These are phyloP conservation scores for Tilletia setariae DNA, from an alignment of 1,284 basidiomycete genomes.

Conservation along the genomic window DNA sequence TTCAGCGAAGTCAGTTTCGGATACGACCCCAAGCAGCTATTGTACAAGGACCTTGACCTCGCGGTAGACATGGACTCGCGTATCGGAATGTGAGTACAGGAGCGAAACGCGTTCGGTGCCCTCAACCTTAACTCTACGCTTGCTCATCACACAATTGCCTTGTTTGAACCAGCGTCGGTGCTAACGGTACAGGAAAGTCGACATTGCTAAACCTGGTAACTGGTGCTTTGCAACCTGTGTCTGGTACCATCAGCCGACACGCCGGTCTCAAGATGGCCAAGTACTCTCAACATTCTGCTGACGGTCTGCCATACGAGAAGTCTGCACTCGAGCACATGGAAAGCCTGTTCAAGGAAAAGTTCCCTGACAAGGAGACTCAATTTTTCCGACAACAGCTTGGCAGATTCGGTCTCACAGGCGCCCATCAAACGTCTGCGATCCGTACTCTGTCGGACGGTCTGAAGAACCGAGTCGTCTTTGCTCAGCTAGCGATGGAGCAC, in stretches of 20 bases:
- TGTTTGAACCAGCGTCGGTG: slow-evolving; percentile 65
- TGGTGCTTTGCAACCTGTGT: slow-evolving; percentile 71
- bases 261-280: slow-evolving; percentile 71
- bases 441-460: slow-evolving; percentile 88
- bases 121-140: background rate
- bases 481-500: slow-evolving; percentile 65
- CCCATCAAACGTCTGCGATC: slow-evolving; percentile 91
- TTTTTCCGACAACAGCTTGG: slow-evolving; percentile 93
- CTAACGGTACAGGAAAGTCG: slow-evolving; percentile 97
- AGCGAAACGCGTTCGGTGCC: background rate
- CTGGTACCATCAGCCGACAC: slow-evolving; percentile 86
- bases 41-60: slow-evolving; percentile 83
- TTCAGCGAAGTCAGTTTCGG: slow-evolving; percentile 92
- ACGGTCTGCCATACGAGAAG: slow-evolving; percentile 93
- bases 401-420: slow-evolving; percentile 88
- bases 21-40: slow-evolving; percentile 82
- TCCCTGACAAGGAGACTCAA: slow-evolving; percentile 88
- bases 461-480: slow-evolving; percentile 87
- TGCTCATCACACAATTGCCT: background rate
- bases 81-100: slow-evolving; percentile 67
- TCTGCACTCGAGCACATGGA: slow-evolving; percentile 94
- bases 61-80: slow-evolving; percentile 86
- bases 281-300: slow-evolving; percentile 97
- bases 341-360: slow-evolving; percentile 69
- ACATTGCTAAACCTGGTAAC: slow-evolving; percentile 95